Conservation (phyloP, 1,284 basidiomycete species). For the Cutaneotrichosporon sp. region DNA sequence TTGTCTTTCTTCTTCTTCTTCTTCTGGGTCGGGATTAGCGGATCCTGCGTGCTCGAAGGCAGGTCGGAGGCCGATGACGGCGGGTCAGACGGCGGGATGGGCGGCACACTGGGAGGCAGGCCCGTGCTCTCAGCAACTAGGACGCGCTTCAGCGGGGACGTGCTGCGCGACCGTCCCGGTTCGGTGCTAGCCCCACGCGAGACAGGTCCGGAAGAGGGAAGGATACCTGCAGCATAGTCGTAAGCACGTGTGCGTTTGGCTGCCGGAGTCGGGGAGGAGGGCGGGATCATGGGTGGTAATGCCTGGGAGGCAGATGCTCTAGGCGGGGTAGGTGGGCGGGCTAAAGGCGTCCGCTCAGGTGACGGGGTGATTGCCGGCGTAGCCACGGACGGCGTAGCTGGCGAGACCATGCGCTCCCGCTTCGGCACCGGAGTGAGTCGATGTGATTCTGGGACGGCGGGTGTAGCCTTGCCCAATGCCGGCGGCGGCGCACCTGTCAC, state of each 20-base stretch:
- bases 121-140: background rate
- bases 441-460: background rate
- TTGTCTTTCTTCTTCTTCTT: slow-evolving; percentile 32
- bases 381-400: background rate
- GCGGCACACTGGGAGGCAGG: background rate
- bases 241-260: slow-evolving; percentile 9
- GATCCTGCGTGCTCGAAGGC: slow-evolving; percentile 21
- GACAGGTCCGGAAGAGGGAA: slow-evolving; percentile 12
- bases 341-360: slow-evolving; percentile 14
- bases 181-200: background rate
- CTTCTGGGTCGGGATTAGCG: slow-evolving; percentile 22
- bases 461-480: slow-evolving; percentile 13
- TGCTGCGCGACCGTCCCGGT: background rate
- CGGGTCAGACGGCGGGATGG: slow-evolving; percentile 8
- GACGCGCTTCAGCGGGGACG: background rate
- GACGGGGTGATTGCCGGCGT: slow-evolving; percentile 1
- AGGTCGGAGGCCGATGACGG: slow-evolving; percentile 4
- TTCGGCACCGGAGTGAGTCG: background rate
- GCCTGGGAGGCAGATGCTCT: background rate
- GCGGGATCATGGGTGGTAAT: slow-evolving; percentile 10
- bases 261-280: slow-evolving; percentile 21
- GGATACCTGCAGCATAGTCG: slow-evolving; percentile 15
- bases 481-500: slow-evolving; percentile 18
- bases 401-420: background rate
- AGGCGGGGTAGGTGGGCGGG: slow-evolving; percentile 11